Evolutionary conservation across 257 asterid genomes (phyloP), one percentile per base, ranked within the genome.

Genomic region (Jaltomata sinuosa): DNA sequence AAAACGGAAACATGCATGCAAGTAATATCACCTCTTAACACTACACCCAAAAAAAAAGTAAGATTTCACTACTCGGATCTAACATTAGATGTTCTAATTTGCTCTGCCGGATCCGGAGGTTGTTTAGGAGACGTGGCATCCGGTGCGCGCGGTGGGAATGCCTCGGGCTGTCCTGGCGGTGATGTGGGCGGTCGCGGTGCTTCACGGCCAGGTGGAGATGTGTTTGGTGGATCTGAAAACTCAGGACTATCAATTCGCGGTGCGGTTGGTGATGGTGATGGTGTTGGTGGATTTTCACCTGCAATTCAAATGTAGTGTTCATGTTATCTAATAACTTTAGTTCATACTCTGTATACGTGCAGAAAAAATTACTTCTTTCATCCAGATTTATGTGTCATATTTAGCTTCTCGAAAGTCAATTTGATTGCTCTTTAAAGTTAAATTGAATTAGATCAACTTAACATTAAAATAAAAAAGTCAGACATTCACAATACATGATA

Each of bases 81-180:
- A 22, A 69, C 31, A 69, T 38, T 69, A 69, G 27, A 49, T 31
- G 31, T 32, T 49, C 64, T 38, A 18, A 79, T 79, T 79, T 79
- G 83, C 83, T 57, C 83, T 62, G 69, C 86, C 6, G 88, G 89
- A 62, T 84, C 90, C 14, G 86, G 90, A 2, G 91, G 85, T 84
- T 49, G 45, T 65, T 65, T 29, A 27, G 89, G 86, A 22, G 91
- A 90, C 6, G 29, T 53, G 2, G 83, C 84, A 6, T 88, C 90
- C 8, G 91, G 94, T 81, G 88, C 91, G 61, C 65, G 86, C 5
- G 95, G 94, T 1, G 98, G 97, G n/a, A 86, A 65, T 21, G 88
- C 87, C 79, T 91, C 98, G 5, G 94, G 93, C 3, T 79, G 85
- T 22, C 85, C 87, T 0, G 92, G 94, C 0, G 74, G 84, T 8